These are phyloP conservation scores for Pestalotiopsis sp. DNA, from an alignment of 2,329 filamentous ascomycete species.

Conservation along the genomic window DNA sequence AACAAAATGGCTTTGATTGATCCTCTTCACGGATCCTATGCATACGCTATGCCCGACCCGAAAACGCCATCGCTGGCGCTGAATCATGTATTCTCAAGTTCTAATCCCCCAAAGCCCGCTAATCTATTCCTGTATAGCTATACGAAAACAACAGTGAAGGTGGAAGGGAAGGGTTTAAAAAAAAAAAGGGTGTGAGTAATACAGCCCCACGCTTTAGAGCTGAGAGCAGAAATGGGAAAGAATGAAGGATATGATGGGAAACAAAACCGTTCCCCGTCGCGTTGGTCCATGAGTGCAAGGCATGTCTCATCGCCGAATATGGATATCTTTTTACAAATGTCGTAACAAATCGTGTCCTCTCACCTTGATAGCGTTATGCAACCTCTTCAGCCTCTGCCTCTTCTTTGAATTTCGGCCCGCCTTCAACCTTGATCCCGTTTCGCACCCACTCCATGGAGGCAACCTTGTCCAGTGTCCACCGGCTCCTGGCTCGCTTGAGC, in stretches of 20 bases:
- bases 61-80: conserved; percentile 10
- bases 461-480: conserved; percentile 77
- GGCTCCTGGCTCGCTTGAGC: conserved; percentile 78
- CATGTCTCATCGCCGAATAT: neutral
- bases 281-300: neutral
- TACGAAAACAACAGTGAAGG: neutral
- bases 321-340: conserved; percentile 1
- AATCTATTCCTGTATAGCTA: conserved; percentile 5
- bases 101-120: neutral
- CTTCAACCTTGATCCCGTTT: conserved; percentile 71
- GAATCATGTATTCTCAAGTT: neutral
- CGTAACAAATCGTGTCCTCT: conserved; percentile 8
- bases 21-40: neutral
- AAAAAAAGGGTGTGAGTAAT: neutral
- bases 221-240: neutral
- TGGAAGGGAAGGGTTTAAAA: neutral
- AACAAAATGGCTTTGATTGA: neutral
- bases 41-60: neutral
- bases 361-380: conserved; percentile 29
- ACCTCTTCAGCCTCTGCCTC: conserved; percentile 62
- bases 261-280: neutral
- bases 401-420: conserved; percentile 61
- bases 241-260: neutral
- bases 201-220: neutral
- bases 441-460: conserved; percentile 76